Evolutionary conservation across 371 early-diverging fungal species (phyloP), one percentile per base, ranked within the genome.

Genomic region (Mortierella sp.): DNA sequence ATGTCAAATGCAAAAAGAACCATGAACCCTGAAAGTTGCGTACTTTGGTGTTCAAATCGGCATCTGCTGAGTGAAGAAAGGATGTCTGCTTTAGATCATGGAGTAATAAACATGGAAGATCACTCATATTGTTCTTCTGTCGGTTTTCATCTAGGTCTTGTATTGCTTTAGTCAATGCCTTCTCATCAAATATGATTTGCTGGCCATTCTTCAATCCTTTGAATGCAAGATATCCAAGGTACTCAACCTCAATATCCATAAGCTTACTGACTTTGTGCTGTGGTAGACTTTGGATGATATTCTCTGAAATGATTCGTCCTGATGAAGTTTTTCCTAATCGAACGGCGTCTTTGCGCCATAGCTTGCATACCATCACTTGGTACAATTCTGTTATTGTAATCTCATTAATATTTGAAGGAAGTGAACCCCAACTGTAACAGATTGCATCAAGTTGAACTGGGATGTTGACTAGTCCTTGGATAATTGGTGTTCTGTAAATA

Each of bases 381-480:
- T 68, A 70, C 26, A 70, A 58, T n/a, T 7, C 5, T 6, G 64
- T 63, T 10, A 70, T 63, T 26, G 70, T 70, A 19, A 64, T 49
- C 15, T 47, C 10, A 8, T 34, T 8, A 2, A 34, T 57, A n/a
- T 63, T 49, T 29, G 3, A 22, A 2, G 64, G 51, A 64, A 62
- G 64, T 6, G 47, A 43, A 22, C 65, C 45, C 72, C 72, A 64
- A 55, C 66, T 53, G 45, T 53, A 65, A 55, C 72, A 71, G 31
- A 71, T 53, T 31, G 58, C 64, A 23, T 70, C 70, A 26, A 70
- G 59, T 12, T 70, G 70, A 34, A 70, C 64, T 2, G 70, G 70
- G 32, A 70, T 64, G 19, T 70, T 70, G 64, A 70, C 70, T 26
- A 70, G 64, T 13, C 70, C 61, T 40, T 62, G 61, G 28, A 72